Evolutionary conservation across 129 eudicot genomes (phyloP).

Genomic region (Flaveria sonorensis): DNA sequence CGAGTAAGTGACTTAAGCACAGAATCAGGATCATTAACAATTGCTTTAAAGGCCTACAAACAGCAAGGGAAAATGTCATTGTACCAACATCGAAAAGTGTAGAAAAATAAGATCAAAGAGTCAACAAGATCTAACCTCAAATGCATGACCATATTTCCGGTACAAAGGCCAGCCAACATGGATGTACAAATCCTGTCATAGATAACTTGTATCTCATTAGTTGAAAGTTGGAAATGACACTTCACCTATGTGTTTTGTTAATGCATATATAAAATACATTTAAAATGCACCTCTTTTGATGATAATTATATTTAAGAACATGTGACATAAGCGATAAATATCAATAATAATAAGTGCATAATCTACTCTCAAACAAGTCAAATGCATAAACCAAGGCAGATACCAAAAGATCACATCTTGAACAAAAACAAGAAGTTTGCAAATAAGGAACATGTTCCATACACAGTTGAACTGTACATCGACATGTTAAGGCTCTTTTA

Average conservation of each 20-base stretch:
- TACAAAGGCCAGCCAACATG: slow-evolving; percentile 83
- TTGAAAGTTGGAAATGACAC: background rate
- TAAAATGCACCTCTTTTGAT: background rate
- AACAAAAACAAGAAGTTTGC: background rate
- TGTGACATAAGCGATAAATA: background rate
- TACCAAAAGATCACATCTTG: background rate
- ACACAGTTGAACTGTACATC: background rate
- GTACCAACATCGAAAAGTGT: background rate
- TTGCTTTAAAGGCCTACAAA: slow-evolving; percentile 54
- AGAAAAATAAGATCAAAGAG: slow-evolving; percentile 9
- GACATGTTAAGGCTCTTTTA: background rate
- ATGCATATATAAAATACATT: background rate
- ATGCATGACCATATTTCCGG: slow-evolving; percentile 74
- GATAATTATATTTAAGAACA: background rate
- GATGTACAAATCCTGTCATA: slow-evolving; percentile 69
- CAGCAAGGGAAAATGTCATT: background rate
- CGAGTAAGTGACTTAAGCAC: slow-evolving; percentile 55
- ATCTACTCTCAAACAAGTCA: background rate
- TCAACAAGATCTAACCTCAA: slow-evolving; percentile 44
- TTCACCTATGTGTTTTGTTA: background rate
- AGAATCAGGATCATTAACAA: slow-evolving; percentile 63
- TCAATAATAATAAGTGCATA: background rate
- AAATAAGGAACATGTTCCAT: background rate
- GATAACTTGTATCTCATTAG: background rate
- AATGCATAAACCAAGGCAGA: background rate